Conservation (phyloP, 495 filamentous ascomycete genomes). For the Penicillium bovifimosum region DNA sequence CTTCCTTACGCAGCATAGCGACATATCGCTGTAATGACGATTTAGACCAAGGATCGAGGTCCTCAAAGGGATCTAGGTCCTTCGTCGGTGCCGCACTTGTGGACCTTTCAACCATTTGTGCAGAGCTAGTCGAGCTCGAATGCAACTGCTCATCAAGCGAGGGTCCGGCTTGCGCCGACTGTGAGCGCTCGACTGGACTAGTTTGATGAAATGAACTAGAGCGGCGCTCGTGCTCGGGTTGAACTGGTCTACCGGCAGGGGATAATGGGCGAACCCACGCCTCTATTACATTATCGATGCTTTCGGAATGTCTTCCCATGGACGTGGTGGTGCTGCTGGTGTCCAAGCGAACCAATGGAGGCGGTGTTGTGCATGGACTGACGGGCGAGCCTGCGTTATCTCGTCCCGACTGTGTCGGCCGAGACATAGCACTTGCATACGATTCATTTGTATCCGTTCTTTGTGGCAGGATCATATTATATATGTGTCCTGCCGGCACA, state of each 20-base stretch:
- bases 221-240: conserved; percentile 1
- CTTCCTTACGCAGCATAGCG: conserved; percentile 50
- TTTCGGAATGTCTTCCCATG: conserved; percentile 26
- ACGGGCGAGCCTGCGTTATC: conserved; percentile 18
- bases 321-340: conserved; percentile 25
- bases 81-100: conserved; percentile 6
- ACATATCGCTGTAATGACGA: conserved; percentile 49
- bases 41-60: conserved; percentile 49
- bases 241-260: conserved; percentile 9
- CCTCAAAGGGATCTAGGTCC: conserved; percentile 39
- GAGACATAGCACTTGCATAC: background rate
- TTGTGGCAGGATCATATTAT: background rate
- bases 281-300: conserved; percentile 42
- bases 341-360: conserved; percentile 23
- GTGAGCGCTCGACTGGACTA: conserved; percentile 12
- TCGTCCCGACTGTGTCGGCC: background rate
- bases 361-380: conserved; percentile 20
- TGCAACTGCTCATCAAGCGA: background rate
- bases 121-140: background rate
- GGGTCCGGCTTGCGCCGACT: background rate
- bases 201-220: background rate
- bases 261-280: conserved; percentile 36
- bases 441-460: conserved; percentile 9
- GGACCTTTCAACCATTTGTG: background rate
- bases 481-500: background rate